Evolutionary conservation across 345 rosid genomes (phyloP).

Genomic region (Dovyalis caffra): DNA sequence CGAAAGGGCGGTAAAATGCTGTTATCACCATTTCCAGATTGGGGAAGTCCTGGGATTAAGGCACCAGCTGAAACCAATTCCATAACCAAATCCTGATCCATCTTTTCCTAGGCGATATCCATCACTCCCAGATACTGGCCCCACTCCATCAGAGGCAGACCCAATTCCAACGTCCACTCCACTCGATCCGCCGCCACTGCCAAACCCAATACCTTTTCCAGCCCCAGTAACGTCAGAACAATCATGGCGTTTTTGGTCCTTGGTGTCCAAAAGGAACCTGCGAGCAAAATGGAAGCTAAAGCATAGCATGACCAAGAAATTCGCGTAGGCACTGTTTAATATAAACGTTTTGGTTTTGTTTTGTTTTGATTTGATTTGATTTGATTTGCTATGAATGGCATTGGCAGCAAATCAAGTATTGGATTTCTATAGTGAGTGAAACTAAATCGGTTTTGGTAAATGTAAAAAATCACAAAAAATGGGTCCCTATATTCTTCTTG

Average conservation of each 20-base stretch:
- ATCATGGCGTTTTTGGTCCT: not conserved
- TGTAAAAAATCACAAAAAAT: too few species aligned
- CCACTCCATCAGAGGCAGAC: not conserved
- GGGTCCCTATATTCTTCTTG: too few species aligned
- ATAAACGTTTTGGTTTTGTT: constrained; percentile 31
- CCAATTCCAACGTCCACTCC: not conserved
- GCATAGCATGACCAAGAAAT: constrained; percentile 38
- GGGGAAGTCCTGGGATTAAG: too few species aligned
- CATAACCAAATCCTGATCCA: constrained; percentile 17
- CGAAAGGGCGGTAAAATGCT: too few species aligned
- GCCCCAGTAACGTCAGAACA: not conserved
- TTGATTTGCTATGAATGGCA: too few species aligned
- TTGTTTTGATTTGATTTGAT: too few species aligned
- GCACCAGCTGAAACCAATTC: too few species aligned
- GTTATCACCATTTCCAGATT: too few species aligned
- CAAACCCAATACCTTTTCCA: constrained; percentile 6
- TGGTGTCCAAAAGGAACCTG: constrained; percentile 39
- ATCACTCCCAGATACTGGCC: too few species aligned
- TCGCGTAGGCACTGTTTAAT: constrained; percentile 28
- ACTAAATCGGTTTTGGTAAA: too few species aligned
- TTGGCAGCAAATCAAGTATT: too few species aligned
- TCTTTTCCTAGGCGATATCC: not conserved
- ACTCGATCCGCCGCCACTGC: constrained; percentile 3
- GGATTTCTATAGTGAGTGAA: too few species aligned
- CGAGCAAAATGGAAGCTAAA: constrained; percentile 41